Base-by-base conservation (phyloP, 169 alveolate species). In the Cystoisospora suis region DNA sequence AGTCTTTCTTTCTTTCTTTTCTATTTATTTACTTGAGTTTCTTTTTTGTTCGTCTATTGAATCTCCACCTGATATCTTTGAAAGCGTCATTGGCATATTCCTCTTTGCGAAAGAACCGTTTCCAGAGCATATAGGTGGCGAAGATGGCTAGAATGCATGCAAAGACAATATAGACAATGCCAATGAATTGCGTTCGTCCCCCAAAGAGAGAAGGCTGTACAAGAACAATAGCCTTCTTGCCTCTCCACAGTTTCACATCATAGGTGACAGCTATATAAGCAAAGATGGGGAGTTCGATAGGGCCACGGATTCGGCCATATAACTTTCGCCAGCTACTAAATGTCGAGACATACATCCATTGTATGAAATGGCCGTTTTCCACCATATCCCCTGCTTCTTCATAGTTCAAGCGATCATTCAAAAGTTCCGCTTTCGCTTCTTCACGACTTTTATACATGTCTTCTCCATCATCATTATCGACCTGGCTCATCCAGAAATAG, bases 261-360 rank as follows among this genome's bases (percentile, higher is more conserved):
- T 85, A 85, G 81, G 32, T 61, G 0, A 61, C 45, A 0, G 90
- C 56, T 1, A 85, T 61, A 69, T 85, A 59, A 6, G 90, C 90
- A 3, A 44, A 85, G 47, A 85, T 40, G 4, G 93, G 93, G 46
- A 89, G 89, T 58, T 40, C 36, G 32, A 89, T 59, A 12, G 93
- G 93, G 3, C 93, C 93, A 53, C 47, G 36, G 56, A 81, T 53
- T 38, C 70, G 79, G 44, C 93, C 93, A 49, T 89, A 89, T n/a
- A 89, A 81, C 89, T 89, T 89, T 12, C 85, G 32, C 45, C 61
- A 89, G 44, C 44, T 20, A 9, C 86, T 58, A 34, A 89, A 44
- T 0, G 93, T 87, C 27, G 90, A 80, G 58, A 20, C 49, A 27
- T 40, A 38, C 93, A 89, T 89, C 93, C 93, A 89, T 42, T 46